Base-by-base conservation (phyloP, 2,329 filamentous ascomycete species). In the Xylaria sp. region DNA sequence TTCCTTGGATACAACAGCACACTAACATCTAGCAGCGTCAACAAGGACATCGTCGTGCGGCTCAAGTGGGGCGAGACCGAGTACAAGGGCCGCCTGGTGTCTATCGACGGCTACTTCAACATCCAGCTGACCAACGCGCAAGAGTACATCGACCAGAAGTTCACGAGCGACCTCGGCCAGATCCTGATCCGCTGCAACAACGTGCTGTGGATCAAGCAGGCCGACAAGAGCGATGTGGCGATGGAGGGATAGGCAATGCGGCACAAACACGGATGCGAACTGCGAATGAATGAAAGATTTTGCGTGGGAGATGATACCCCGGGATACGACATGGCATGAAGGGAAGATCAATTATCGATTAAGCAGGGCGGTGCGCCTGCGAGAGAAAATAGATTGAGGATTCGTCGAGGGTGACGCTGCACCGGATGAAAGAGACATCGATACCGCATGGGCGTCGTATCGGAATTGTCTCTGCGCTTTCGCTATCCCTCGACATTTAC, bases 31-130 rank as follows among this genome's bases (percentile, higher is more conserved):
- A 35, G 23, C 67, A 93, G 90, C 67, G 90, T 99, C 79, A 91
- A 96, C 82, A 91, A 96, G 77, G 87, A 94, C 73, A 89, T 99
- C 74, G 84, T 93, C 66, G 90, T 99, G 67, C 92, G 93, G 72
- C 86, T 99, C 67, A 99, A 99, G 85, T 99, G 95, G 95, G 93
- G 92, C 71, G 90, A 97, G 79, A 95, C 92, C 62, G 95, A 99
- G 78, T 99, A 99, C 86, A 96, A 94, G 78, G 95, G 95, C 76
- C 87, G 87, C 68, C 87, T 99, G 65, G 91, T 97, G 74, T 94
- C 90, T 72, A 91, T 96, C 74, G 95, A 99, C 81, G 93, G 91
- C 75, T 99, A 99, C 83, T 98, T 99, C 94, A 99, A 99, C 82
- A 88, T 99, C 67, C 93, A 98, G 80, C 86, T 99, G 66, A 88